Evolutionary conservation across 2,329 filamentous ascomycete species (phyloP), one percentile per base, ranked within the genome.

Genomic region (Nemania sp.): DNA sequence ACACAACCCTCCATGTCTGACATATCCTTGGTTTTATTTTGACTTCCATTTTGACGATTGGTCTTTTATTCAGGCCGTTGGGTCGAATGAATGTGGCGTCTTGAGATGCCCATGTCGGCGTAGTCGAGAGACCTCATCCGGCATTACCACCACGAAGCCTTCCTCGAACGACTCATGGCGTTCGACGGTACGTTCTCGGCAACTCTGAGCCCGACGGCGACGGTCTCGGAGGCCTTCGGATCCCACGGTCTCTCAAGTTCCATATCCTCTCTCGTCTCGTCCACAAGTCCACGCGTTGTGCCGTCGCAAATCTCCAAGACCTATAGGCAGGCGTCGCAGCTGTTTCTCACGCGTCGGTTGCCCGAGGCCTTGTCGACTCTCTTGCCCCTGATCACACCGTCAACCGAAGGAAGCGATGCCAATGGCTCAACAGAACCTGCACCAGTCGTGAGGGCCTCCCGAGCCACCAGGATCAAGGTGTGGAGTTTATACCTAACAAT

Each of bases 401-500:
- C 78, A 2, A 73, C 79, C 21, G 69, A 74, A 54, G 79, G 54
- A 64, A 77, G 79, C 32, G 77, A 81, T 58, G 80, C 74, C 18
- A 78, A 82, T 50, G 76, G 78, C 34, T 65, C 75, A 18, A 73
- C 69, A 37, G 82, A 87, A 59, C 80, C 85, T 29, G 89, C 92
- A 29, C 91, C 92, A 4, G 87, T 97, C 54, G 89, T 91, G 55
- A 86, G 83, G 65, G 92, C 92, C 54, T 93, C 90, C 43, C 87
- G 90, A 67, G 90, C 88, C 34, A 95, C 91, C 59, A 83, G 93
- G 66, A 90, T 97, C 75, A 99, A 98, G 77, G 90, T 98, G 65
- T 99, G 95, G 95, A 97, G 92, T 75, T 83, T 99, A 70, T 99
- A 98, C 74, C 84, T 98, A 66, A 97, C 93, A 17, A 89, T 97